These are phyloP conservation scores for Hypoxylon sp. DNA, from an alignment of 2,329 filamentous ascomycete genomes.

Conservation along the genomic window DNA sequence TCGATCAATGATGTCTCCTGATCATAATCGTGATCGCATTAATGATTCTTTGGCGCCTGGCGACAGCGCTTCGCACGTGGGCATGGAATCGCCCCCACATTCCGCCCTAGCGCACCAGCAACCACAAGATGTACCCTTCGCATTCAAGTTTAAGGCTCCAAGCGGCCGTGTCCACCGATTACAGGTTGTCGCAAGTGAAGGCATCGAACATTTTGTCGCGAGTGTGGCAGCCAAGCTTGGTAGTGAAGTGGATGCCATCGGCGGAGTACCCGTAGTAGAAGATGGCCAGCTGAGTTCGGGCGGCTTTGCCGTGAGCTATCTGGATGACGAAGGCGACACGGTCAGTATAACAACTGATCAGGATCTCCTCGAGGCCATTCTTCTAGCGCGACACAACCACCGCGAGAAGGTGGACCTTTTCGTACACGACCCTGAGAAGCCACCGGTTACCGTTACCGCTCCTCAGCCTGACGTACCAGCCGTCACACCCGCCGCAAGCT, in stretches of 20 bases:
- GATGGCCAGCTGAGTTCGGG: conserved; percentile 82
- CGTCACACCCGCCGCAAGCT: conserved; percentile 65
- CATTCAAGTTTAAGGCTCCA: conserved; percentile 99
- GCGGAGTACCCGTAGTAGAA: conserved; percentile 82
- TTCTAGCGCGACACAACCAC: conserved; percentile 81
- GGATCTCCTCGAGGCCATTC: conserved; percentile 91
- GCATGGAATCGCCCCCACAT: conserved; percentile 81
- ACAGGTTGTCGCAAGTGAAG: conserved; percentile 85
- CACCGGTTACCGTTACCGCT: conserved; percentile 78
- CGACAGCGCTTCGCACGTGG: conserved; percentile 94
- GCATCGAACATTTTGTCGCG: conserved; percentile 82
- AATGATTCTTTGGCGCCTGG: conserved; percentile 89
- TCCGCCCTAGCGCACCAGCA: conserved; percentile 72
- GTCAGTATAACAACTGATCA: conserved; percentile 97
- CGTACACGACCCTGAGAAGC: conserved; percentile 91
- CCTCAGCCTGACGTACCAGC: conserved; percentile 60
- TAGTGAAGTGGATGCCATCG: conserved; percentile 84
- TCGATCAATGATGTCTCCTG: conserved; percentile 86
- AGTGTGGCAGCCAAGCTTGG: conserved; percentile 89
- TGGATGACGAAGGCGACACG: conserved; percentile 96
- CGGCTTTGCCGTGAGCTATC: conserved; percentile 93
- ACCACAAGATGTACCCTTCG: conserved; percentile 83
- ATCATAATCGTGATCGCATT: conserved; percentile 76
- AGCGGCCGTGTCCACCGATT: conserved; percentile 94
- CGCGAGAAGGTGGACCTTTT: conserved; percentile 97